Percentiles rank a stretch among this genome's conserved stretches.
Evolutionary conservation across 2,329 filamentous ascomycete species (phyloP).

Genomic region (Alternaria infectoria): DNA sequence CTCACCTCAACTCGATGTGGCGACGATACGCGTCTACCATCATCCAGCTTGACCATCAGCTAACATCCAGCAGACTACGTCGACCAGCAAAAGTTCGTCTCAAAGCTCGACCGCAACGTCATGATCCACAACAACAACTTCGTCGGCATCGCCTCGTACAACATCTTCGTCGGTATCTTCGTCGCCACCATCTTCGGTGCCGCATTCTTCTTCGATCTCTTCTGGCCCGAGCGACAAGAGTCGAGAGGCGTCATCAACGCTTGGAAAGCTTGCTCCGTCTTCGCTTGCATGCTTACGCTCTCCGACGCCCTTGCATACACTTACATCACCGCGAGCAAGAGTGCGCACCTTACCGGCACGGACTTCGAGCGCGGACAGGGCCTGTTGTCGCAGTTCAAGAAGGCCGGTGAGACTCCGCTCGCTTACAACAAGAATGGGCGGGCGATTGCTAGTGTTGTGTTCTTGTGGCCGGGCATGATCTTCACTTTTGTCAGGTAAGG

Average conservation of each 20-base stretch:
- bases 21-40: neutral
- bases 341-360: slow-evolving; percentile 56
- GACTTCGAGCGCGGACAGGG: slow-evolving; percentile 35
- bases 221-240: slow-evolving; percentile 64
- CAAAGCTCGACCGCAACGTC: slow-evolving; percentile 47
- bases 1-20: neutral
- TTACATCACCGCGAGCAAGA: slow-evolving; percentile 56
- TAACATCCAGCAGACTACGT: slow-evolving; percentile 55
- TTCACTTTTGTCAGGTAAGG: slow-evolving; percentile 55
- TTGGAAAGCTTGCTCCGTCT: slow-evolving; percentile 60
- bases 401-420: slow-evolving; percentile 43
- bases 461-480: slow-evolving; percentile 61
- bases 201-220: slow-evolving; percentile 68
- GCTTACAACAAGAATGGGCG: slow-evolving; percentile 58
- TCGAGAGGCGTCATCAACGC: slow-evolving; percentile 56
- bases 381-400: slow-evolving; percentile 42
- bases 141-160: slow-evolving; percentile 62
- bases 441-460: slow-evolving; percentile 59
- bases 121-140: slow-evolving; percentile 62
- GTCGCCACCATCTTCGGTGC: slow-evolving; percentile 65
- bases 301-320: slow-evolving; percentile 59
- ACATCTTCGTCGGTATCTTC: slow-evolving; percentile 64
- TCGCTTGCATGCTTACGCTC: slow-evolving; percentile 57
- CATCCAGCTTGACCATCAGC: neutral
- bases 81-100: slow-evolving; percentile 59